Evolutionary conservation across 768 basidiomycete species (phyloP).

Genomic region (Mycena rebaudengoi): DNA sequence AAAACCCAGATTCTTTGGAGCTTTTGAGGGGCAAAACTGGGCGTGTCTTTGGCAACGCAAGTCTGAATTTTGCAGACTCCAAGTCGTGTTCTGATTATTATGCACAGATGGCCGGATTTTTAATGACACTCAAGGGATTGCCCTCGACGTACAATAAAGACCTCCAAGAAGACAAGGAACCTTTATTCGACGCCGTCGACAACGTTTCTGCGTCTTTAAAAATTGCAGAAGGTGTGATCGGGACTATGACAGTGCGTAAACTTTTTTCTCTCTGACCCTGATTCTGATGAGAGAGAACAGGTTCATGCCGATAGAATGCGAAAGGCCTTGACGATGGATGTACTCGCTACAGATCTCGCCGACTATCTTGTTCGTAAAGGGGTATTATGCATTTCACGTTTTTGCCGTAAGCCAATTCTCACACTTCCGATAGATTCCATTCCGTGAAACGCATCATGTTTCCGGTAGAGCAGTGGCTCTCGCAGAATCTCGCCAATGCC

Average conservation of each 20-base stretch:
- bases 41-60: constrained; percentile 90
- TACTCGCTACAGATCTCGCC: constrained; percentile 97
- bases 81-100: not conserved
- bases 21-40: constrained; percentile 95
- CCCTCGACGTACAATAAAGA: constrained; percentile 99
- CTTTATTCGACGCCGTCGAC: constrained; percentile 93
- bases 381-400: constrained; percentile 50
- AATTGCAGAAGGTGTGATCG: constrained; percentile 94
- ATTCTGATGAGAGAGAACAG: constrained; percentile 47
- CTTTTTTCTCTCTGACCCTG: not conserved
- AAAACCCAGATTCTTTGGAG: constrained; percentile 97
- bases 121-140: constrained; percentile 96
- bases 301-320: constrained; percentile 92
- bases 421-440: constrained; percentile 85
- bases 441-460: constrained; percentile 98
- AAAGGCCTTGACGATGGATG: constrained; percentile 92
- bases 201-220: constrained; percentile 87
- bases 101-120: constrained; percentile 92
- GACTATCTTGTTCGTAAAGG: constrained; percentile 99
- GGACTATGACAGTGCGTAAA: constrained; percentile 79
- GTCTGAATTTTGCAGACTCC: constrained; percentile 26
- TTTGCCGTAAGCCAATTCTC: constrained; percentile 3
- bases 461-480: constrained; percentile 96
- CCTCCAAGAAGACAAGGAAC: constrained; percentile 98
- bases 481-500: constrained; percentile 83